Percentiles rank a stretch among this genome's conserved stretches.
Conservation (phyloP, 1,139 yeast genomes). For the Arxiozyma heterogenica region DNA sequence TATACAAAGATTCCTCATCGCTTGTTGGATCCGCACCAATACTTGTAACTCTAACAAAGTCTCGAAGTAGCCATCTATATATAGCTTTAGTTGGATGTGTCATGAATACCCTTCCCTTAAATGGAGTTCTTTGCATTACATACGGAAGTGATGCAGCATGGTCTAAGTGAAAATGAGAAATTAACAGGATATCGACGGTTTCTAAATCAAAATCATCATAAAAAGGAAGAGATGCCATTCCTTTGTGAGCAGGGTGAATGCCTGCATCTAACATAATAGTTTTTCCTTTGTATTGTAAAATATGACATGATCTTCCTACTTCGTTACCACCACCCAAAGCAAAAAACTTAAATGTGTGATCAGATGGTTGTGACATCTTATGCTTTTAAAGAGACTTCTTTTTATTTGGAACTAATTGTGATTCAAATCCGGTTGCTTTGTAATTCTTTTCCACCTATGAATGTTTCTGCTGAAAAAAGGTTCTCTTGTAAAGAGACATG, state of each 20-base stretch:
- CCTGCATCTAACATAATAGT: slow-evolving; percentile 98
- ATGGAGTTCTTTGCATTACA: slow-evolving; percentile 93
- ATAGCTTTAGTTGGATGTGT: slow-evolving; percentile 98
- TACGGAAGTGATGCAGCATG: slow-evolving; percentile 97
- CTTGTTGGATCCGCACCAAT: slow-evolving; percentile 44
- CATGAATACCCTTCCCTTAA: slow-evolving; percentile 94
- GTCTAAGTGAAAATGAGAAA: slow-evolving; percentile 92
- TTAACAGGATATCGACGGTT: slow-evolving; percentile 73
- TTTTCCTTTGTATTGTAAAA: slow-evolving; percentile 84
- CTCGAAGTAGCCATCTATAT: slow-evolving; percentile 87
- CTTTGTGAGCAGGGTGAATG: slow-evolving; percentile 90
- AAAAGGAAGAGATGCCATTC: slow-evolving; percentile 85
- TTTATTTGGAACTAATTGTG: neutral
- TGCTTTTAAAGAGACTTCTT: neutral
- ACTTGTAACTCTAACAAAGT: slow-evolving; percentile 85
- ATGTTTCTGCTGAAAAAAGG: neutral
- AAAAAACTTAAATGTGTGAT: slow-evolving; percentile 52
- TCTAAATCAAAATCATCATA: slow-evolving; percentile 90
- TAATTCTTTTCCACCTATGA: neutral
- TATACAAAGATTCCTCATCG: slow-evolving; percentile 48
- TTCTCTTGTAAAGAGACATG: neutral
- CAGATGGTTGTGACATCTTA: slow-evolving; percentile 11
- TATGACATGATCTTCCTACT: slow-evolving; percentile 94
- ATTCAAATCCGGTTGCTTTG: too few species aligned
- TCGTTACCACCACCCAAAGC: slow-evolving; percentile 99